A percentile compares a stretch with the other conserved stretches of the same genome.
Conservation (phyloP, 2,329 filamentous ascomycete species). For the Madurella mycetomatis region DNA sequence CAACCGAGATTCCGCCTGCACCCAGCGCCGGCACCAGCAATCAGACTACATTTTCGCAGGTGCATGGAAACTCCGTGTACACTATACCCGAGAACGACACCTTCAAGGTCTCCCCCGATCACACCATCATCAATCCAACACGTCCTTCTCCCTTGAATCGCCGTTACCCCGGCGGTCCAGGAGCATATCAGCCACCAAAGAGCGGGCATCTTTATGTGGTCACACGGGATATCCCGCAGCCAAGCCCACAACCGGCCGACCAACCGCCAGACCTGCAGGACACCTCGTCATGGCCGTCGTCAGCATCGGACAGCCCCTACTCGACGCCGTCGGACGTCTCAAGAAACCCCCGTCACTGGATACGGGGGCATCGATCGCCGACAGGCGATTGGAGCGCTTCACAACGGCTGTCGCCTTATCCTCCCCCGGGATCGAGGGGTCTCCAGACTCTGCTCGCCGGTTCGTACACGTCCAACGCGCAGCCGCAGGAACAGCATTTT, state of each 20-base stretch:
- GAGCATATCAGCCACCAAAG: constrained; percentile 29
- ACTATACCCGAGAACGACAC: background rate
- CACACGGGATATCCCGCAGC: constrained; percentile 26
- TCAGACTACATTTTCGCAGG: constrained; percentile 13
- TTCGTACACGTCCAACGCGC: constrained; percentile 28
- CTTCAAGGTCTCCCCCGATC: constrained; percentile 16
- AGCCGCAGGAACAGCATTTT: constrained; percentile 30
- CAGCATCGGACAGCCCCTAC: constrained; percentile 44
- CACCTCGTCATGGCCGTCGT: constrained; percentile 40
- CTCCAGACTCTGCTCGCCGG: constrained; percentile 26
- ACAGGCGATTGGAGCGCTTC: constrained; percentile 31
- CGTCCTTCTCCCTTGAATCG: constrained; percentile 6
- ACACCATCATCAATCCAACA: constrained; percentile 26
- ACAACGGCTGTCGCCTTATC: constrained; percentile 28
- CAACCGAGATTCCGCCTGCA: constrained; percentile 8
- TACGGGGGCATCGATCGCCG: constrained; percentile 27
- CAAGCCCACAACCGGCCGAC: constrained; percentile 32
- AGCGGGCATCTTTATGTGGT: constrained; percentile 26
- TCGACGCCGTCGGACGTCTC: constrained; percentile 43
- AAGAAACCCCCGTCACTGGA: constrained; percentile 24
- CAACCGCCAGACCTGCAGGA: constrained; percentile 31
- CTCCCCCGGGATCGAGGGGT: constrained; percentile 14
- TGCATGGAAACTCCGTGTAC: no score
- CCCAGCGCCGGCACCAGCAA: constrained; percentile 6
- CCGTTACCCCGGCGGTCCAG: constrained; percentile 23